Conservation (phyloP, 495 filamentous ascomycete species). For the Penicillium salamii region DNA sequence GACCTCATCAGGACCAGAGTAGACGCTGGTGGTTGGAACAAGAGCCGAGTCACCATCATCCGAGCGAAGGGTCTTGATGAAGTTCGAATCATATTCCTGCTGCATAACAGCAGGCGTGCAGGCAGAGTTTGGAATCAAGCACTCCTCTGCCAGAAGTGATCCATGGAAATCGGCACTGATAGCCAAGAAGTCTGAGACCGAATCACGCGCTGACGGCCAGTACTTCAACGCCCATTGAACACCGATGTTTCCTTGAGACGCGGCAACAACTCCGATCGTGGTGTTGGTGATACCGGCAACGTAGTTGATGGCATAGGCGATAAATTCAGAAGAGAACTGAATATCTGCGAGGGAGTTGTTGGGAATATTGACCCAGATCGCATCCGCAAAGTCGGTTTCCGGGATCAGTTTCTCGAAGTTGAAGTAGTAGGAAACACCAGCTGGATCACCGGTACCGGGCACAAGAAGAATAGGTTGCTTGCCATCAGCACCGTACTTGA, state of each 20-base stretch:
- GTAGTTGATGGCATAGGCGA: constrained; percentile 25
- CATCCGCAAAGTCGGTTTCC: constrained; percentile 26
- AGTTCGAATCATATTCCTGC: constrained; percentile 36
- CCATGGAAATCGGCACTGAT: not conserved
- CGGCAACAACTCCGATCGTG: not conserved
- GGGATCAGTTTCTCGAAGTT: constrained; percentile 9
- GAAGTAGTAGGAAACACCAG: constrained; percentile 5
- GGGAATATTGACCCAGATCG: constrained; percentile 45
- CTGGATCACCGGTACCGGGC: constrained; percentile 8
- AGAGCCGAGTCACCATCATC: constrained; percentile 41
- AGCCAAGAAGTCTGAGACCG: not conserved
- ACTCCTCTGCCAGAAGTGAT: not conserved
- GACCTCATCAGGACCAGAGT: constrained; percentile 37
- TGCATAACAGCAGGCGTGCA: constrained; percentile 26
- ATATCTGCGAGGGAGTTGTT: constrained; percentile 31
- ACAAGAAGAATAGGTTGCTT: constrained; percentile 9
- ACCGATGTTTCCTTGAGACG: not conserved
- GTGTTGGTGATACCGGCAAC: not conserved
- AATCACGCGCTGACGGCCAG: not conserved
- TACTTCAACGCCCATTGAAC: not conserved
- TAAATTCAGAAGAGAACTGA: constrained; percentile 33
- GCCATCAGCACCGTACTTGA: constrained; percentile 3
- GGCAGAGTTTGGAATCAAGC: not conserved
- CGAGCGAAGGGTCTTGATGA: constrained; percentile 31
- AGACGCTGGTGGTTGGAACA: constrained; percentile 43